Evolutionary conservation across 2,329 filamentous ascomycete species (phyloP), one percentile per base, ranked within the genome.

Genomic region (Fusarium domesticum): DNA sequence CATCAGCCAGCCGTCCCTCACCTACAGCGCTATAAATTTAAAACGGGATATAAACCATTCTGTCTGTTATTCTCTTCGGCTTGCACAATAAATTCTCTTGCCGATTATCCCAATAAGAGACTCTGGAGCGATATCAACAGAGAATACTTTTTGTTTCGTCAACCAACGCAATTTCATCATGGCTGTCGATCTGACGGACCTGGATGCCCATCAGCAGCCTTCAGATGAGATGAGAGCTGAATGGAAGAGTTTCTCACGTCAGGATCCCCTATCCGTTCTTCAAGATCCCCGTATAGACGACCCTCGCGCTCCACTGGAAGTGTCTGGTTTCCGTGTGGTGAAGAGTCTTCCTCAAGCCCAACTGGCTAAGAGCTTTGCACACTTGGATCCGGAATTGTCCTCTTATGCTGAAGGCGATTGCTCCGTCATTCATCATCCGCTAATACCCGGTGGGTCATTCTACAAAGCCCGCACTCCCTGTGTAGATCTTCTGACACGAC

Each of bases 131-230:
- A 12, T 12, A 28, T 12, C 10, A 28, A 28, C 11, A 11, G 20
- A 6, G 11, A 11, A 23, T 23, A 34, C 15, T 18, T 15, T 15
- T 4, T 5, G 10, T 15, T 15, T 15, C 11, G 17, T 19, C 33
- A 16, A 3, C 30, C 34, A 17, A 18, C 18, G 10, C 18, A 17
- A 15, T 17, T 38, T 35, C 18, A 50, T 35, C 43, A 65, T 67
- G 63, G 45, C 56, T 6, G 37, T 48, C 33, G 54, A 50, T n/a
- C 58, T 62, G 35, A 46, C 52, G 6, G 71, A 75, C 16, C 71
- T 91, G 3, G 86, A 95, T 66, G 84, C 90, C 19, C 81, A 92
- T 64, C 82, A 89, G 65, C 83, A 84, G 57, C 88, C 90, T 2
- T 87, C 90, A 3, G 80, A 83, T 11, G 66, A 73, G 38, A 73